Percentiles rank a stretch among this genome's conserved stretches.
Evolutionary conservation across 208 protist genomes (phyloP).

Genomic region (Crithidia acanthocephali): DNA sequence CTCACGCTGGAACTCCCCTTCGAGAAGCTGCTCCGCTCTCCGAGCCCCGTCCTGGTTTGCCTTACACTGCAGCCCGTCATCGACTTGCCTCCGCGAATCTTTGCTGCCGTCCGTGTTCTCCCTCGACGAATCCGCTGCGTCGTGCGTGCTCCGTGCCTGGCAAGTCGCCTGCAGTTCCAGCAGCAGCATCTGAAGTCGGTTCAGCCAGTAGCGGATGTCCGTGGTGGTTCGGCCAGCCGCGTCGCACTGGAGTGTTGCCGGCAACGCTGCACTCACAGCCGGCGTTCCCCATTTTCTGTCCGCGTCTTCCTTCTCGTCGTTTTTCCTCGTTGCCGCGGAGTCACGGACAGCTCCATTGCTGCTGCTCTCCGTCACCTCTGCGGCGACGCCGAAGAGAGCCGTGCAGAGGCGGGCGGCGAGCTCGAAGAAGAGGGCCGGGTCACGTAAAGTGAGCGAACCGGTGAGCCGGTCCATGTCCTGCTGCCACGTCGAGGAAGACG

Average conservation of each 20-base stretch:
- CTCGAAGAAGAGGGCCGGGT: constrained; percentile 23
- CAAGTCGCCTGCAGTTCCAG: constrained; percentile 25
- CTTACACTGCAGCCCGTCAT: neutral
- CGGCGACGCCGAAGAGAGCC: constrained; percentile 23
- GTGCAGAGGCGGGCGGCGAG: constrained; percentile 29
- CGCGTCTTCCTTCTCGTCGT: neutral
- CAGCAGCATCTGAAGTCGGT: constrained; percentile 69
- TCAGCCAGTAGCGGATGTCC: constrained; percentile 78
- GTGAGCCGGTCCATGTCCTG: constrained; percentile 32
- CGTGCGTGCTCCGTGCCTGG: neutral
- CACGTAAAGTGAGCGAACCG: constrained; percentile 13
- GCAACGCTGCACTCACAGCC: neutral
- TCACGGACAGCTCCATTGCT: no score
- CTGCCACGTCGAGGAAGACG: constrained; percentile 26
- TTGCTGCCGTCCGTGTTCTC: no score
- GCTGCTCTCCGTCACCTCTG: neutral
- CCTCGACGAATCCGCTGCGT: no score
- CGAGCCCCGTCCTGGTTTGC: neutral
- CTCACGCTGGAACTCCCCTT: constrained; percentile 11
- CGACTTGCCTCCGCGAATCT: neutral
- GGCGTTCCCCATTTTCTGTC: neutral
- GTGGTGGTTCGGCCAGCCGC: constrained; percentile 39
- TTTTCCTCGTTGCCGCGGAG: neutral
- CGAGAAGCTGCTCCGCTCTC: constrained; percentile 19
- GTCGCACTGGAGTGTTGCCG: constrained; percentile 5